phyloP scores from a whole-genome alignment of 2,329 filamentous ascomycete genomes.

The Pezicula carpinea region DNA sequence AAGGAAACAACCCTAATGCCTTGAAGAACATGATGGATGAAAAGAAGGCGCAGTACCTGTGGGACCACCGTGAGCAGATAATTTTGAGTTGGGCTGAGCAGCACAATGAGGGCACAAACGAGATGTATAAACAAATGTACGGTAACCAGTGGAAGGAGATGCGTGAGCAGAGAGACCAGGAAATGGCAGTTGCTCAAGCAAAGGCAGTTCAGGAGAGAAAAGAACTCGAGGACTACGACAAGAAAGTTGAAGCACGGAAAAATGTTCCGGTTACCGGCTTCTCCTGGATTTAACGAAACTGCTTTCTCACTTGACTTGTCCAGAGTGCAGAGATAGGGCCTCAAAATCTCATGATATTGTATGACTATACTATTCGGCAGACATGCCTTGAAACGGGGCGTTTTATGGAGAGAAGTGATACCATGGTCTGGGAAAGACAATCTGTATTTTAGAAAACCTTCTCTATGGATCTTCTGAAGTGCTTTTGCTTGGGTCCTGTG shows the following conservation, averaged over 20 bases:
- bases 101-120: slow-evolving; percentile 22
- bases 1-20: slow-evolving; percentile 10
- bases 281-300: slow-evolving; percentile 14
- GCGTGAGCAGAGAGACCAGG: slow-evolving; percentile 11
- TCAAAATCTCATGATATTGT: too few relatives aligned
- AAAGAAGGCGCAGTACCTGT: slow-evolving; percentile 8
- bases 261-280: slow-evolving; percentile 19
- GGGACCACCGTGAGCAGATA: neutral
- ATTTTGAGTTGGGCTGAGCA: slow-evolving; percentile 16
- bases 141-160: slow-evolving; percentile 22
- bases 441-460: too few relatives aligned
- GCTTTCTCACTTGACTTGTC: too few relatives aligned
- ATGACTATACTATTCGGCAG: too few relatives aligned
- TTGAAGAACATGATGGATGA: slow-evolving; percentile 12
- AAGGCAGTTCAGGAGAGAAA: slow-evolving; percentile 9
- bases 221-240: slow-evolving; percentile 10
- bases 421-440: too few relatives aligned
- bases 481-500: too few relatives aligned
- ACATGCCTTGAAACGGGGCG: too few relatives aligned
- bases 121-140: slow-evolving; percentile 23
- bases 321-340: too few relatives aligned
- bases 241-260: slow-evolving; percentile 9
- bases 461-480: too few relatives aligned
- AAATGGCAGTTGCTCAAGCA: slow-evolving; percentile 13
- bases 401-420: too few relatives aligned